These are phyloP conservation scores for Gossypium davidsonii DNA, from an alignment of 441 rosid genomes.

Conservation along the genomic window DNA sequence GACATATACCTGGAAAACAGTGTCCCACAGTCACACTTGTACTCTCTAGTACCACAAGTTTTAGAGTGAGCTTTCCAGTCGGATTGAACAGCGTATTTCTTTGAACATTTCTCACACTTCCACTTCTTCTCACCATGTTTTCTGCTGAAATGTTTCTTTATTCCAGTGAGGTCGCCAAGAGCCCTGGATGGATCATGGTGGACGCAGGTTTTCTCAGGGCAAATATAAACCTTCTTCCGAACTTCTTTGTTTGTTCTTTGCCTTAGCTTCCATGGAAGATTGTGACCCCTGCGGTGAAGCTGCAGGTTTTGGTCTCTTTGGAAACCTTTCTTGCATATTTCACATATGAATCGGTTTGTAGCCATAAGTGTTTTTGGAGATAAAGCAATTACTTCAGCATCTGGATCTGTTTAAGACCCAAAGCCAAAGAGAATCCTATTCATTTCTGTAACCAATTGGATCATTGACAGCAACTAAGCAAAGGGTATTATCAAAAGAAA, in stretches of 20 bases:
- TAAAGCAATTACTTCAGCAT: slow-evolving; percentile 46
- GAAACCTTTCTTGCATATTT: slow-evolving; percentile 56
- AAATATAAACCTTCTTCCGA: slow-evolving; percentile 38
- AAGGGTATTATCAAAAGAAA: neutral
- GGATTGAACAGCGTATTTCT: slow-evolving; percentile 39
- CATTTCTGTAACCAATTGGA: neutral
- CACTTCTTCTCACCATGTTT: slow-evolving; percentile 50
- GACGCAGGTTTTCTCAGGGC: slow-evolving; percentile 45
- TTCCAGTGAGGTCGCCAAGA: slow-evolving; percentile 47
- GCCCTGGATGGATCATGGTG: slow-evolving; percentile 47
- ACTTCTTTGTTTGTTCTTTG: slow-evolving; percentile 41
- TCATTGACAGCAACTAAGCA: neutral
- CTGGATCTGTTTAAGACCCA: slow-evolving; percentile 24
- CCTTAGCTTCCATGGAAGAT: slow-evolving; percentile 49
- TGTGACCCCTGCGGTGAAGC: slow-evolving; percentile 48
- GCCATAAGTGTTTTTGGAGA: slow-evolving; percentile 57
- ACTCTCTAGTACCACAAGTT: slow-evolving; percentile 47
- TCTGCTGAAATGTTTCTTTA: slow-evolving; percentile 43
- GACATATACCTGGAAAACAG: slow-evolving; percentile 29
- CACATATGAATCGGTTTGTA: slow-evolving; percentile 49
- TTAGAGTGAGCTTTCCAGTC: slow-evolving; percentile 54
- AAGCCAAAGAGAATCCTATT: neutral
- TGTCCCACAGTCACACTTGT: slow-evolving; percentile 35
- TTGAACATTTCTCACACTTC: slow-evolving; percentile 48
- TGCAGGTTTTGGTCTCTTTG: slow-evolving; percentile 59